A percentile compares a stretch with the other conserved stretches of the same genome.
Conservation (phyloP, 805 yeast genomes). For the Ogataea pignaliae region DNA sequence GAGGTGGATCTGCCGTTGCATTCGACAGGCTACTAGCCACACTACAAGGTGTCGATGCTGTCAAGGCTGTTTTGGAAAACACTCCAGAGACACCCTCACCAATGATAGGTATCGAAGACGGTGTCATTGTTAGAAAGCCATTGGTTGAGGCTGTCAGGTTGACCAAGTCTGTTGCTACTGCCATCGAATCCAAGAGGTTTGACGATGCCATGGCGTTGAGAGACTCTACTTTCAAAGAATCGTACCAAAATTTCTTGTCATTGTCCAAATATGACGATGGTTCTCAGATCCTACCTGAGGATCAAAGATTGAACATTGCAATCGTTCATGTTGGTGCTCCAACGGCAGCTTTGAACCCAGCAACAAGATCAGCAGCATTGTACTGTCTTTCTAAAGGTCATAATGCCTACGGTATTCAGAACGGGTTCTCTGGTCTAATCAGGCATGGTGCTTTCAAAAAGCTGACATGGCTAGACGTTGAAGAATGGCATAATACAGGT, state of each 20-base stretch:
- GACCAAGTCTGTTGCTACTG: constrained; percentile 69
- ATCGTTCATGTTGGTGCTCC: constrained; percentile 78
- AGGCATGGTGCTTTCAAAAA: constrained; percentile 57
- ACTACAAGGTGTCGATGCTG: constrained; percentile 79
- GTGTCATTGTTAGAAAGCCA: constrained; percentile 63
- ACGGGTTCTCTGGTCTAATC: constrained; percentile 71
- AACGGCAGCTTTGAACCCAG: constrained; percentile 72
- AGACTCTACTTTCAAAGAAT: constrained; percentile 67
- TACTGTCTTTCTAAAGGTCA: constrained; percentile 77
- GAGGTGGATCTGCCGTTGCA: constrained; percentile 82
- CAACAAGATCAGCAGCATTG: constrained; percentile 70
- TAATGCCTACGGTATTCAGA: constrained; percentile 62
- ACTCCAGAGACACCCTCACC: constrained; percentile 75
- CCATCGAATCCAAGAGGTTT: constrained; percentile 62
- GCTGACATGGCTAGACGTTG: constrained; percentile 64
- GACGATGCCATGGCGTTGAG: constrained; percentile 66
- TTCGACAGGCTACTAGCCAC: constrained; percentile 70
- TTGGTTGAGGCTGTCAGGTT: constrained; percentile 68
- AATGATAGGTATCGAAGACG: constrained; percentile 69
- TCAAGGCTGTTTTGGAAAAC: constrained; percentile 63
- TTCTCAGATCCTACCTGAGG: constrained; percentile 52
- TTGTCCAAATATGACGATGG: constrained; percentile 65
- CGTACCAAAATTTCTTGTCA: constrained; percentile 57
- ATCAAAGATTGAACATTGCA: constrained; percentile 57
- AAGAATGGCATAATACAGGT: constrained; percentile 69